Base-by-base conservation (phyloP, 139 green algal species). In the Haematococcus sp. region DNA sequence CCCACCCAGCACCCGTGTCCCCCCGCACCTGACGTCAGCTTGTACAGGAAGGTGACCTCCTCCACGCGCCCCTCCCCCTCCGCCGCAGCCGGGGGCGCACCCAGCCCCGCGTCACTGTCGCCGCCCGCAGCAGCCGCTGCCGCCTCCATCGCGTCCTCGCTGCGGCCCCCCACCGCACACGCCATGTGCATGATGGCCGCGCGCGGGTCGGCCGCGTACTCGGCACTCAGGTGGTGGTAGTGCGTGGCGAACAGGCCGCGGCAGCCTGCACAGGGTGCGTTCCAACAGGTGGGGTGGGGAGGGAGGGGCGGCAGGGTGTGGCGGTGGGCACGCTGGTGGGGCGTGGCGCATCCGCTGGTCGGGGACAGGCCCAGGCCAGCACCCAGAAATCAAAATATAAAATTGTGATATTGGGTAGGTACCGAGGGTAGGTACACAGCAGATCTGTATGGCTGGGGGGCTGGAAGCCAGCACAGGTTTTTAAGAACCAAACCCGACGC, bases 181-280 rank as follows among this genome's bases (percentile, higher is more conserved):
- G 76, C 92, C 93, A 98, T 98, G 85, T 98, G 94, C 74, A 88
- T 88, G 64, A 95, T 79, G 9, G 85, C 76, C 9, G 97, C 77
- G 28, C 35, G 27, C 0, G 81, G 70, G 75, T 94, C 87, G n/a
- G 28, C 49, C 54, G 70, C 81, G 70, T 92, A 79, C 31, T 89
- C 87, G 46, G 93, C 86, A 1, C 89, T 86, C 19, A 97, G 80
- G 52, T 86, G 76, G 81, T 99, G 96, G 82, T 98, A 99, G 87
- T 99, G 96, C 15, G 96, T 99, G 22, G 93, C 95, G 85, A 99
- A 99, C 31, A 99, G 77, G 20, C 89, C 90, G 28, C 91, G 86
- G 85, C 89, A 97, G 46, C 79, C 19, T 35, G 60, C 28, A 35
- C 28, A 11, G 16, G 25, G 49, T 58, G 49, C 17, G 49, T 58